Evolutionary conservation across 2,329 filamentous ascomycete genomes (phyloP), one percentile per base, ranked within the genome.

Genomic region (Simplicillium aogashimaense): DNA sequence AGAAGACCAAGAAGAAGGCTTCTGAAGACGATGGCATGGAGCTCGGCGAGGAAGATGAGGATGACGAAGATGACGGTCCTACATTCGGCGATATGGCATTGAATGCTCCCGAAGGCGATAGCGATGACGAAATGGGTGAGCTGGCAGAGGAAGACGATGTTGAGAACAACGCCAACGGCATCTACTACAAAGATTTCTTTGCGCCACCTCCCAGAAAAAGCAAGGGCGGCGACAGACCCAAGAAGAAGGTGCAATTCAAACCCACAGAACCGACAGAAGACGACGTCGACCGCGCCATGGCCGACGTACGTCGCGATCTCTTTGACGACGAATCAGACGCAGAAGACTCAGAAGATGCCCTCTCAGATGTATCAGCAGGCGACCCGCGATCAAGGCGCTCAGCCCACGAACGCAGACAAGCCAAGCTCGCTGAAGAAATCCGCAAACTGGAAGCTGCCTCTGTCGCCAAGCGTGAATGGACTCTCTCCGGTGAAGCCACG

Each of bases 141-240:
- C 64, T 63, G 11, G 60, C 74, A 18, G 76, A 77, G 13, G 72
- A 73, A 12, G 75, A 76, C 35, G 76, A 71, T 31, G 72, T 73
- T 38, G 75, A 73, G 35, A 59, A 69, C 46, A 94, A 94, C 52
- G 88, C 89, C 37, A 94, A 95, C 56, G 83, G 89, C 46, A 71
- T 95, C 53, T 87, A 82, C 64, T 97, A 95, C 61, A 81, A 82
- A 45, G 88, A 97, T 59, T 97, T 95, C 65, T 97, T 95, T 54
- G 87, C 84, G 3, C 86, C 86, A 9, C 20, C 20, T 6, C 90
- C 89, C 10, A 89, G 89, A 12, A 74, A 82, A 15, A 78, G 76
- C 50, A 94, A 92, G 45, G 71, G 70, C 42, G 64, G 56, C 42
- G 61, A 55, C 49, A 76, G 63, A 52, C 59, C 56, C 40, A 67